These are phyloP conservation scores for Leptomonas seymouri DNA, from an alignment of 208 protist species.

Conservation along the genomic window DNA sequence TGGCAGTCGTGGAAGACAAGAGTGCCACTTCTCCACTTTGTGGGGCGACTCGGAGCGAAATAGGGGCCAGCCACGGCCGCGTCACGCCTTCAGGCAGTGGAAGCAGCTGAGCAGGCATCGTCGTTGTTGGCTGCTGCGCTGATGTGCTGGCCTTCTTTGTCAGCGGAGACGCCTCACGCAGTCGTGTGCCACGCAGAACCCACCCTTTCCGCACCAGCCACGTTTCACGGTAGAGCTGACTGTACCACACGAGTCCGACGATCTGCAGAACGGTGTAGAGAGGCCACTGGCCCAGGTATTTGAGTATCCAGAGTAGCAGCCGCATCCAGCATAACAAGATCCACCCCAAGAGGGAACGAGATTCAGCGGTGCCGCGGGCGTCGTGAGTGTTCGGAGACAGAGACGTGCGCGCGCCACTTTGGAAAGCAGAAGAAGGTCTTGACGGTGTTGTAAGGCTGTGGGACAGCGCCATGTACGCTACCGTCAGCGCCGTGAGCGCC, in stretches of 20 bases:
- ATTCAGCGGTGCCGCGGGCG: not conserved
- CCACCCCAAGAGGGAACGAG: not conserved
- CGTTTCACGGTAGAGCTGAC: slow-evolving; percentile 43
- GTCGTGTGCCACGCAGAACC: slow-evolving; percentile 31
- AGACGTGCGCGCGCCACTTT: too few species aligned
- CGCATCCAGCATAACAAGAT: slow-evolving; percentile 23
- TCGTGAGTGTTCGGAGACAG: too few species aligned
- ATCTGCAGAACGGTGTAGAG: slow-evolving; percentile 45
- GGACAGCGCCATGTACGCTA: slow-evolving; percentile 24
- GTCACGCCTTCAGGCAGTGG: slow-evolving; percentile 1
- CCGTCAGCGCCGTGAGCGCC: slow-evolving; percentile 17
- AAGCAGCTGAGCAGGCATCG: not conserved
- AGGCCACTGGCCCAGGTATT: slow-evolving; percentile 43
- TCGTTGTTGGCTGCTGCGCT: not conserved
- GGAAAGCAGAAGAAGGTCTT: not conserved
- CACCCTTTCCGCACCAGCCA: slow-evolving; percentile 48
- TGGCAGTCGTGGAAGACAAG: not conserved
- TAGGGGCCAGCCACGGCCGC: slow-evolving; percentile 21
- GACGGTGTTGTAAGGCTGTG: slow-evolving; percentile 8
- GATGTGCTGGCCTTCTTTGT: not conserved
- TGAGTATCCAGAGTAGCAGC: slow-evolving; percentile 30
- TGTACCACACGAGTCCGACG: slow-evolving; percentile 47
- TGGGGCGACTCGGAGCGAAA: slow-evolving; percentile 1
- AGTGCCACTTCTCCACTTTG: not conserved
- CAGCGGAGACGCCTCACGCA: slow-evolving; percentile 16